A percentile compares a stretch with the other conserved stretches of the same genome.
phyloP scores from a whole-genome alignment of 495 filamentous ascomycete species.

The Penicillium angulare region DNA sequence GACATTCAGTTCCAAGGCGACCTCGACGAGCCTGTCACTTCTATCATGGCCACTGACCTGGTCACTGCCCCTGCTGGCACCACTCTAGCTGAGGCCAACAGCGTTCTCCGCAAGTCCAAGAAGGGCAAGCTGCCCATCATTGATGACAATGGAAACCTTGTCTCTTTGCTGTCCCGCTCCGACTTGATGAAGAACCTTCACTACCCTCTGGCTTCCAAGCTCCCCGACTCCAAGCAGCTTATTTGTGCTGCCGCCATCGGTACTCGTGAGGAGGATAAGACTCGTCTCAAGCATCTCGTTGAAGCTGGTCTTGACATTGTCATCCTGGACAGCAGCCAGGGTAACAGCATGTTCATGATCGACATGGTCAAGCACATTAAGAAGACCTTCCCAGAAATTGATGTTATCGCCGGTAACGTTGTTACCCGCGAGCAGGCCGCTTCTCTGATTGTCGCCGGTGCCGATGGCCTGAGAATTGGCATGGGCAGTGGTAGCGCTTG shows the following conservation, averaged over 20 bases:
- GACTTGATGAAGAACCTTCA: slow-evolving; percentile 99
- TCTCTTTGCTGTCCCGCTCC: slow-evolving; percentile 92
- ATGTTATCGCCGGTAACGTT: slow-evolving; percentile 98
- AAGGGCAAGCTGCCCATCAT: slow-evolving; percentile 99
- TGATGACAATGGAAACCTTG: slow-evolving; percentile 79
- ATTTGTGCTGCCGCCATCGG: slow-evolving; percentile 94
- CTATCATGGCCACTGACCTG: slow-evolving; percentile 94
- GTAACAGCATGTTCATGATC: slow-evolving; percentile 95
- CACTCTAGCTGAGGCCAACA: slow-evolving; percentile 83
- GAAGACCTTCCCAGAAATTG: slow-evolving; percentile 73
- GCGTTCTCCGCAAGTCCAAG: slow-evolving; percentile 90
- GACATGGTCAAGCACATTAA: slow-evolving; percentile 98
- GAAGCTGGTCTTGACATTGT: slow-evolving; percentile 97
- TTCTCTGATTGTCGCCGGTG: slow-evolving; percentile 85
- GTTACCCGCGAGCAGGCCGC: slow-evolving; percentile 96
- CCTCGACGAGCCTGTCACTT: slow-evolving; percentile 67
- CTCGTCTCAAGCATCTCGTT: slow-evolving; percentile 78
- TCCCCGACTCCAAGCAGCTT: slow-evolving; percentile 95
- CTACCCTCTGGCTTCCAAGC: slow-evolving; percentile 95
- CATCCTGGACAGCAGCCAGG: slow-evolving; percentile 91
- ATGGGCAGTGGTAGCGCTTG: slow-evolving; percentile 98
- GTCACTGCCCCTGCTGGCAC: slow-evolving; percentile 87
- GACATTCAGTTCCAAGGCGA: slow-evolving; percentile 93
- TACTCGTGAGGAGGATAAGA: slow-evolving; percentile 88
- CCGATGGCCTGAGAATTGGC: slow-evolving; percentile 94